Percentiles rank a stretch among this genome's conserved stretches.
phyloP scores from a whole-genome alignment of 1,284 basidiomycete genomes.

The Rhodotorula sp. region DNA sequence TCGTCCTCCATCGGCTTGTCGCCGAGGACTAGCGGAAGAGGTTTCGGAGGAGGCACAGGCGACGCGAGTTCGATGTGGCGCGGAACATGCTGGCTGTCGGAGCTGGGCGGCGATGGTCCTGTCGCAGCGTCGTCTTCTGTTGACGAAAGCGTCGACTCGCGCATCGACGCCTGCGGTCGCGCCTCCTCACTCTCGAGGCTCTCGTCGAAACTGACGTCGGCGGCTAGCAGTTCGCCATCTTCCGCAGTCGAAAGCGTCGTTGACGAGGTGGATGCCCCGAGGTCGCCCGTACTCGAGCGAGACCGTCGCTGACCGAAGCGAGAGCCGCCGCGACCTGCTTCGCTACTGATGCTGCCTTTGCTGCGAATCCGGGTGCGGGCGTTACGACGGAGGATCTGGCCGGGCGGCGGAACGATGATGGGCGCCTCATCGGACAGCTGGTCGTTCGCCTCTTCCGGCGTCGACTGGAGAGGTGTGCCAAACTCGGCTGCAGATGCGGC shows the following conservation, averaged over 20 bases:
- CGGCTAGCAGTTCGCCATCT: neutral
- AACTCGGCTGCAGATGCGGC: conserved; percentile 42
- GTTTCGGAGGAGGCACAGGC: neutral
- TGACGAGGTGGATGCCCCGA: conserved; percentile 1
- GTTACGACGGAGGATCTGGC: conserved; percentile 82
- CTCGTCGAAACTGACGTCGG: conserved; percentile 8
- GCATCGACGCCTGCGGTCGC: no score
- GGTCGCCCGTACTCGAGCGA: neutral
- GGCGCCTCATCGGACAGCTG: conserved; percentile 67
- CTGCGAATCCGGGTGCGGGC: conserved; percentile 95
- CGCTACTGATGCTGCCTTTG: conserved; percentile 55
- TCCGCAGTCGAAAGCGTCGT: neutral
- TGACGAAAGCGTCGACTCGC: neutral
- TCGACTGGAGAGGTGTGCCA: conserved; percentile 13
- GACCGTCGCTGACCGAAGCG: neutral
- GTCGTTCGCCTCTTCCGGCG: conserved; percentile 56
- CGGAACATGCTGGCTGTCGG: conserved; percentile 10
- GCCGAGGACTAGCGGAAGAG: neutral
- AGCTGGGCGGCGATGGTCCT: neutral
- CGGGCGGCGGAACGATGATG: conserved; percentile 82
- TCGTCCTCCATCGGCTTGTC: neutral
- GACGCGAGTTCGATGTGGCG: conserved; percentile 3
- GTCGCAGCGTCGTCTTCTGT: neutral
- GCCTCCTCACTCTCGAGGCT: neutral
- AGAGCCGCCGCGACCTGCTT: neutral